phyloP scores from a whole-genome alignment of 1,139 yeast species.

The Candida sp. region DNA sequence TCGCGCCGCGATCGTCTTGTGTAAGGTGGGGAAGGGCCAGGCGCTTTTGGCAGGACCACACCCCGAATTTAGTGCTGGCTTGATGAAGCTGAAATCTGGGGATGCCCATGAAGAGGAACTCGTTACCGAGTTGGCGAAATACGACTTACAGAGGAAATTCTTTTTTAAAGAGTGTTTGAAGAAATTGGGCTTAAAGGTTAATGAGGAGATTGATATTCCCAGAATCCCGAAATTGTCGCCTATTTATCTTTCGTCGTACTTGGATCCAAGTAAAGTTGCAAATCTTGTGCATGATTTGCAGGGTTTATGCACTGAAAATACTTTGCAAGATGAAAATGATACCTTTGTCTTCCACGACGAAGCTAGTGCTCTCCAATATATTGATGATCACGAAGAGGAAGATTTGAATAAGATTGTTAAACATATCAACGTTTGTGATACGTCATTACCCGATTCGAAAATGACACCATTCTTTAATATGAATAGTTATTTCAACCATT shows the following conservation, averaged over 20 bases:
- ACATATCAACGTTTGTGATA: slow-evolving; percentile 44
- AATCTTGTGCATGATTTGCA: slow-evolving; percentile 25
- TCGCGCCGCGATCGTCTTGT: slow-evolving; percentile 70
- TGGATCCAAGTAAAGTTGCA: slow-evolving; percentile 17
- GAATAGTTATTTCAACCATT: slow-evolving; percentile 45
- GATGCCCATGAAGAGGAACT: slow-evolving; percentile 27
- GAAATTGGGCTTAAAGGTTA: slow-evolving; percentile 67
- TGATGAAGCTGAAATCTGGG: slow-evolving; percentile 32
- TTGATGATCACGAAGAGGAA: slow-evolving; percentile 19
- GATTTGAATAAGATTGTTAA: slow-evolving; percentile 57
- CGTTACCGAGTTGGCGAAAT: slow-evolving; percentile 33
- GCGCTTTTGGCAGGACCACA: slow-evolving; percentile 86
- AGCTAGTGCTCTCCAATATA: slow-evolving; percentile 1
- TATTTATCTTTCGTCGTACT: slow-evolving; percentile 38
- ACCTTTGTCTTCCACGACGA: slow-evolving; percentile 46
- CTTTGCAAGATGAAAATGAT: slow-evolving; percentile 52
- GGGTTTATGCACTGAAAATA: slow-evolving; percentile 43
- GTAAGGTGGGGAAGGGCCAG: slow-evolving; percentile 69
- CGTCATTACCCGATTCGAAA: slow-evolving; percentile 41
- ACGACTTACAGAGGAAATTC: slow-evolving; percentile 45
- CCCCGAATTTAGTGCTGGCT: slow-evolving; percentile 74
- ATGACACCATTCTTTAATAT: slow-evolving; percentile 75
- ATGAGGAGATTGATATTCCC: slow-evolving; percentile 36
- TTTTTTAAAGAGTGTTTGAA: slow-evolving; percentile 56
- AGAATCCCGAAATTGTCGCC: slow-evolving; percentile 74